These are phyloP conservation scores for Trypethelium eluteriae DNA, from an alignment of 495 filamentous ascomycete genomes.

Conservation along the genomic window DNA sequence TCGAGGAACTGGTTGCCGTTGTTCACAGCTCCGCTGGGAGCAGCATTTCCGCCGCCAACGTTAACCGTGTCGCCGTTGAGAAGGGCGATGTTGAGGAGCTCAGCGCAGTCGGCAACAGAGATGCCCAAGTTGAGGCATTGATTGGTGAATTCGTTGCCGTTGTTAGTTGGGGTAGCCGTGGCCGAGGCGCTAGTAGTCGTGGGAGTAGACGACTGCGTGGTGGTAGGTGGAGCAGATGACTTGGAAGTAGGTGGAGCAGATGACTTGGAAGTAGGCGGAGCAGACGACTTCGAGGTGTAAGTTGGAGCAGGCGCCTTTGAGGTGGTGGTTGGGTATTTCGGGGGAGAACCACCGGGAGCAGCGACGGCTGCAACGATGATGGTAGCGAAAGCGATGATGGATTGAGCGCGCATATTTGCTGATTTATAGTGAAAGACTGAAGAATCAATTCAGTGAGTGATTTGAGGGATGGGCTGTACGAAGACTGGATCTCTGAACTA, in stretches of 20 bases:
- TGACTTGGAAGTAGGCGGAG: not conserved
- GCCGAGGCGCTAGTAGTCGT: not conserved
- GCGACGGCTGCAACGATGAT: not conserved
- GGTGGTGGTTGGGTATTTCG: not conserved
- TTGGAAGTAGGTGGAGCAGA: not conserved
- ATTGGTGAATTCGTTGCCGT: constrained; percentile 4
- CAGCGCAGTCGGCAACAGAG: constrained; percentile 10
- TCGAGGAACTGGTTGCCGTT: constrained; percentile 12
- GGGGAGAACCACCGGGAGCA: not conserved
- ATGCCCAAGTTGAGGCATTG: constrained; percentile 9
- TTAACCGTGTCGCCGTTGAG: constrained; percentile 9
- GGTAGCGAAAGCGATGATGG: constrained; percentile 6
- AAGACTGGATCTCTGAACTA: constrained; percentile 3
- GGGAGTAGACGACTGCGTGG: not conserved
- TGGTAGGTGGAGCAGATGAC: not conserved
- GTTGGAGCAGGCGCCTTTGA: not conserved
- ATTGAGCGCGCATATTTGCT: constrained; percentile 8
- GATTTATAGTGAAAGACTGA: not conserved
- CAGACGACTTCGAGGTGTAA: not conserved
- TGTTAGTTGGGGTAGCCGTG: constrained; percentile 6
- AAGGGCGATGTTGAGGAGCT: constrained; percentile 13
- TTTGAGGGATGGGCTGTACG: constrained; percentile 1
- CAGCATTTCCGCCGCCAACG: not conserved
- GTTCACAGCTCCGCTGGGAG: not conserved
- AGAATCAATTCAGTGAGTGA: constrained; percentile 1